Conservation (phyloP, 225 moss, liverwort and hornwort species). For the Sphagnum contortum region DNA sequence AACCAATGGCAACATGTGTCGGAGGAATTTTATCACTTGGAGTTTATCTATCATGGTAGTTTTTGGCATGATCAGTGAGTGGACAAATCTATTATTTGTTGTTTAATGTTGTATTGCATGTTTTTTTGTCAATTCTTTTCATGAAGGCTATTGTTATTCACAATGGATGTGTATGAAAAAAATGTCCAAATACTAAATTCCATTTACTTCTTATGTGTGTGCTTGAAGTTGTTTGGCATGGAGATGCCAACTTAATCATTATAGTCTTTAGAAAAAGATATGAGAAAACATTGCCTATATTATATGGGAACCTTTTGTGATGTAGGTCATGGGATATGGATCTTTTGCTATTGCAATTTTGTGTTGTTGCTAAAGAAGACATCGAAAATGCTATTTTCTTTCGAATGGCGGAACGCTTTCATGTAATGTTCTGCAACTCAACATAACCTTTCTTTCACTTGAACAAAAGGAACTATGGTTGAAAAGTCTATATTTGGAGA, state of each 20-base stretch:
- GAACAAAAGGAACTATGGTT: no score
- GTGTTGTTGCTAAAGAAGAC: conserved; percentile 64
- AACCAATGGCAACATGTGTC: conserved; percentile 59
- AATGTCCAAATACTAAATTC: no score
- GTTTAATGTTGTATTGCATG: no score
- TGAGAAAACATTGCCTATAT: not conserved
- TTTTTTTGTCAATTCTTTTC: no score
- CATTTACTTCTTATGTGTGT: no score
- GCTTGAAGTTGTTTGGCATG: no score
- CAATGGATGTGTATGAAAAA: no score
- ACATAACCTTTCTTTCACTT: no score
- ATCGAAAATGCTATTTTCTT: conserved; percentile 60
- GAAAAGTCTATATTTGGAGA: no score
- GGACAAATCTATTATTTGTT: not conserved
- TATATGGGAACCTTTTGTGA: conserved; percentile 4
- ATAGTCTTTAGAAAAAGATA: not conserved
- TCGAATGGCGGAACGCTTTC: conserved; percentile 64
- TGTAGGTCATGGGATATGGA: conserved; percentile 98
- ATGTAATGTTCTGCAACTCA: conserved; percentile 21
- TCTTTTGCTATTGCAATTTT: conserved; percentile 78
- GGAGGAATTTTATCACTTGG: conserved; percentile 71
- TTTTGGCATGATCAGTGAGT: conserved; percentile 99
- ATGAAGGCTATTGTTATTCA: no score
- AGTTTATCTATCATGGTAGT: conserved; percentile 85
- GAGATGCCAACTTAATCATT: not conserved